Evolutionary conservation across 345 rosid genomes (phyloP).

Genomic region (Euphorbia tirucalli): DNA sequence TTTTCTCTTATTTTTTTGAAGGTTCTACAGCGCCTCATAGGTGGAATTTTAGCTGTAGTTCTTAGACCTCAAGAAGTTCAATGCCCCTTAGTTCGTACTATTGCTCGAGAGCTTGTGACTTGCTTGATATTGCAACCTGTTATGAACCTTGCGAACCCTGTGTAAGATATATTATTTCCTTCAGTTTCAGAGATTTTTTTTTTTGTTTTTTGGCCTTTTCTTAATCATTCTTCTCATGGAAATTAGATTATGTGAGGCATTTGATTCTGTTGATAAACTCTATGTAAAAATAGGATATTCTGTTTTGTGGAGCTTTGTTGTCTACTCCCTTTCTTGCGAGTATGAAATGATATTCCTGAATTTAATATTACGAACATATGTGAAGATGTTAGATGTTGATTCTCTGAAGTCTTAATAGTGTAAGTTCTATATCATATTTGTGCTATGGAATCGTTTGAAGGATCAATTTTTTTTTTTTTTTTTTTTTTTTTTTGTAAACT

Average conservation of each 20-base stretch:
- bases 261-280: background rate
- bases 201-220: background rate
- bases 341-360: background rate
- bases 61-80: slow-evolving; percentile 92
- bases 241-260: background rate
- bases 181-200: background rate
- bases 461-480: background rate
- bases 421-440: background rate
- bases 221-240: background rate
- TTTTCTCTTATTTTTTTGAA: slow-evolving; percentile 22
- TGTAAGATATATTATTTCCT: slow-evolving; percentile 43
- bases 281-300: background rate
- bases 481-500: background rate
- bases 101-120: slow-evolving; percentile 93
- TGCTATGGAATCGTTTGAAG: background rate
- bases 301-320: background rate
- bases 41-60: slow-evolving; percentile 78
- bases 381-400: background rate
- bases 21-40: slow-evolving; percentile 84
- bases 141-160: slow-evolving; percentile 77
- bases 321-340: background rate
- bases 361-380: background rate
- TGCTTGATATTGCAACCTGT: slow-evolving; percentile 93
- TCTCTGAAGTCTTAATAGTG: background rate
- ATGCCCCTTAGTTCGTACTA: slow-evolving; percentile 79